A percentile compares a stretch with the other conserved stretches of the same genome.
phyloP scores from a whole-genome alignment of 140 eudicot genomes.

The Stevia rebaudiana region DNA sequence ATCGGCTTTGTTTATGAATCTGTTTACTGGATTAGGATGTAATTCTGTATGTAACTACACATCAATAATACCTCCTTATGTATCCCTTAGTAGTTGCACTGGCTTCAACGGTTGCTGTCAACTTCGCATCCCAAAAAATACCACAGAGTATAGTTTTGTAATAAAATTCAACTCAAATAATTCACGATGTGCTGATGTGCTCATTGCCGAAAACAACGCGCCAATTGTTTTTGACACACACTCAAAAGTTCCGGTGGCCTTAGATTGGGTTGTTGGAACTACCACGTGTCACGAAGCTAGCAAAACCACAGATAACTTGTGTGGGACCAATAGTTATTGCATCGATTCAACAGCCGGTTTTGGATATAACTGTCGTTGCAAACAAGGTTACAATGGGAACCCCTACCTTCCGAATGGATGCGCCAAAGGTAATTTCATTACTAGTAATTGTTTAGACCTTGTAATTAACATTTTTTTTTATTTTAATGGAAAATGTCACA shows the following conservation, averaged over 20 bases:
- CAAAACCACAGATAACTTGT: neutral
- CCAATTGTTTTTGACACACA: neutral
- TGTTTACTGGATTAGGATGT: neutral
- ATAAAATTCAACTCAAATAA: neutral
- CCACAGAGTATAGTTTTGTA: neutral
- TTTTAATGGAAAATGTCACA: too few relatives aligned
- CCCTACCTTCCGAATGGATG: neutral
- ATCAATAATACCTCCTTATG: neutral
- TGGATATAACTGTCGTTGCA: neutral
- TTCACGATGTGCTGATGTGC: neutral
- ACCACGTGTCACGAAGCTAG: neutral
- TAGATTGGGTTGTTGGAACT: neutral
- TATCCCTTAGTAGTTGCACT: neutral
- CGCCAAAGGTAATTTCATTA: neutral
- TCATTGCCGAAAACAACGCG: neutral
- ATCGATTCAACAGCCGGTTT: neutral
- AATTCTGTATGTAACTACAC: neutral
- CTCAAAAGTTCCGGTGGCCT: neutral
- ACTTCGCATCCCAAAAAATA: neutral
- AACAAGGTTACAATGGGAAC: neutral
- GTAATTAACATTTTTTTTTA: too few relatives aligned
- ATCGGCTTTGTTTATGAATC: neutral
- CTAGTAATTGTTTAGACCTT: neutral
- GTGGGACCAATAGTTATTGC: neutral
- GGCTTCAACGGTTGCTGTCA: constrained; percentile 10